Base-by-base conservation (phyloP, 2,329 filamentous ascomycete species). In the Botrytis byssoidea region DNA sequence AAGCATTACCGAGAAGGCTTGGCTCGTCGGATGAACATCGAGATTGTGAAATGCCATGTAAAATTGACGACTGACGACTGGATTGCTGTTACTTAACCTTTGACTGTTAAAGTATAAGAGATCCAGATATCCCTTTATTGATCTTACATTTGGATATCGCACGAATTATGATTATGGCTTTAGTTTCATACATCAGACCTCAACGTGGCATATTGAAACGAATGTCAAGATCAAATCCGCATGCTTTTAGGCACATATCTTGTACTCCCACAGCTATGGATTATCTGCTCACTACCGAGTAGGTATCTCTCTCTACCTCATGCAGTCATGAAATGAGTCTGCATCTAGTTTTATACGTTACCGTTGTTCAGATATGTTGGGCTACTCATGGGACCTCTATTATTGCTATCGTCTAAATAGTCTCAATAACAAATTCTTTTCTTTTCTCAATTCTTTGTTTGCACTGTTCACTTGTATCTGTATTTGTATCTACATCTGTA, bases 41-140 rank as follows among this genome's bases (percentile, higher is more conserved):
- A 57, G 48, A 68, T 57, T 68, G 48, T 37, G 20, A 46, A 68
- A 68, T 68, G 35, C 66, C 66, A 68, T 68, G 9, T 68, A 3
- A 40, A 68, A 29, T 40, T 18, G 48, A 14, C 22, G 25, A 25
- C 46, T 25, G 22, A 42, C 6, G 40, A 42, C 22, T 60, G 57
- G 9, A 12, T 22, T 35, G 9, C 14, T n/a, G n/a, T n/a, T n/a
- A n/a, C n/a, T 16, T 29, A n/a, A 22, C 20, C 8, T 10, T 42
- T 25, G 3, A 57, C 8, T 8, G 29, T 2, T 0, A 9, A 57
- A 57, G 35, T 42, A 68, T 32, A 68, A 68, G 25, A 40, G 48
- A 40, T 48, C 22, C 40, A 22, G n/a, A 40, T 7, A 20, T 40
- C 65, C 48, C 65, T 9, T 68, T 12, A 22, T 29, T 8, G 20